A percentile compares a stretch with the other conserved stretches of the same genome.
Evolutionary conservation across 140 eudicot species (phyloP).

Genomic region (Anethum foeniculum): DNA sequence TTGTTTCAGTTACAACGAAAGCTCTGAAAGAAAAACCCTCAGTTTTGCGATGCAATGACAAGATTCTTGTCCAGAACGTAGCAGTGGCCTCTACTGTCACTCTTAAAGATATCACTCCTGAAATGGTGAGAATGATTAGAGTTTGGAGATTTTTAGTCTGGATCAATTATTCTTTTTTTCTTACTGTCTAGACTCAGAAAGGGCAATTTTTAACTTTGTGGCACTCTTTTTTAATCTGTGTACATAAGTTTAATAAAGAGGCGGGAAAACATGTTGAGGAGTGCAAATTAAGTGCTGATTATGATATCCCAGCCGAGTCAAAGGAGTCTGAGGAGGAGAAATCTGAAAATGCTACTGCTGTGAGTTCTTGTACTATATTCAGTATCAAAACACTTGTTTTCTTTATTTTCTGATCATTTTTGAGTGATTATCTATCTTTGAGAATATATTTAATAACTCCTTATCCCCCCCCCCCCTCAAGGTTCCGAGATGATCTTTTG

Average conservation of each 20-base stretch:
- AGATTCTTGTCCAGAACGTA: conserved; percentile 36
- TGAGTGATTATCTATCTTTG: not conserved
- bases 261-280: conserved; percentile 36
- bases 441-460: not conserved
- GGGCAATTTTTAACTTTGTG: not conserved
- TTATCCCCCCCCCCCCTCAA: too few relatives aligned
- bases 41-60: conserved; percentile 41
- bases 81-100: conserved; percentile 23
- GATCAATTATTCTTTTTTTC: not conserved
- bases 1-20: conserved; percentile 30
- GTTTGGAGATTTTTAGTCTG: not conserved
- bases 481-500: not conserved
- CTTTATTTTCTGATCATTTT: not conserved
- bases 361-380: conserved; percentile 5
- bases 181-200: not conserved
- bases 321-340: conserved; percentile 29
- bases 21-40: conserved; percentile 37
- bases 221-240: not conserved
- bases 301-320: conserved; percentile 27
- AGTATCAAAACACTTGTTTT: not conserved
- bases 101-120: conserved; percentile 36
- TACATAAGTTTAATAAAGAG: conserved; percentile 35
- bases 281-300: conserved; percentile 36
- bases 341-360: conserved; percentile 22
- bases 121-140: conserved; percentile 30